Conservation (phyloP, 345 rosid genomes). For the Aegle marmelos region DNA sequence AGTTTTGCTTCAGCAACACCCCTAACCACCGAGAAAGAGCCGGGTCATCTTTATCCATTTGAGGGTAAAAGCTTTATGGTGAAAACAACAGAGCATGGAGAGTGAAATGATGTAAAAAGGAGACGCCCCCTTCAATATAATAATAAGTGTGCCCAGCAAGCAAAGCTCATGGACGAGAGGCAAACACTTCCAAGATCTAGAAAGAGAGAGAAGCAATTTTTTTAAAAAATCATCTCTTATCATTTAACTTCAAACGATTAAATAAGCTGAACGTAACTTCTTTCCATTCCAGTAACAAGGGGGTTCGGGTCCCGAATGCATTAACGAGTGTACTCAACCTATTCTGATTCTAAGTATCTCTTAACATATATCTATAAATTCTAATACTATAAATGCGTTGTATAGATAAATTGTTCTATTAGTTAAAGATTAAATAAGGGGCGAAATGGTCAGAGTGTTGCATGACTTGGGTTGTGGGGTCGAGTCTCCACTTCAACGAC, state of each 20-base stretch:
- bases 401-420: background rate
- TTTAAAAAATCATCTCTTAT: no score
- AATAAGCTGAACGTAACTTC: no score
- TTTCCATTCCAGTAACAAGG: no score
- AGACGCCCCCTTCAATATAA: background rate
- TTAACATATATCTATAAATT: no score
- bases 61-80: slow-evolving; percentile 25
- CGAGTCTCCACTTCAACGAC: slow-evolving; percentile 56
- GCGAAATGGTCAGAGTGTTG: slow-evolving; percentile 10
- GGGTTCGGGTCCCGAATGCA: no score
- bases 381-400: no score
- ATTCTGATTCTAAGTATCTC: no score
- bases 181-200: background rate
- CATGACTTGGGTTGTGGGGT: slow-evolving; percentile 27
- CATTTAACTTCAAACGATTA: no score
- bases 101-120: slow-evolving; percentile 15
- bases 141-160: slow-evolving; percentile 40
- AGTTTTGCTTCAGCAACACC: slow-evolving; percentile 26
- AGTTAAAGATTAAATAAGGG: background rate
- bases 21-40: slow-evolving; percentile 19
- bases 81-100: slow-evolving; percentile 40
- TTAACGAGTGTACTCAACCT: no score
- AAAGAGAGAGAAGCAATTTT: no score
- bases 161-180: slow-evolving; percentile 24
- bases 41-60: slow-evolving; percentile 27